Conservation (phyloP, 331 rosid species). For the Saraca asoca region DNA sequence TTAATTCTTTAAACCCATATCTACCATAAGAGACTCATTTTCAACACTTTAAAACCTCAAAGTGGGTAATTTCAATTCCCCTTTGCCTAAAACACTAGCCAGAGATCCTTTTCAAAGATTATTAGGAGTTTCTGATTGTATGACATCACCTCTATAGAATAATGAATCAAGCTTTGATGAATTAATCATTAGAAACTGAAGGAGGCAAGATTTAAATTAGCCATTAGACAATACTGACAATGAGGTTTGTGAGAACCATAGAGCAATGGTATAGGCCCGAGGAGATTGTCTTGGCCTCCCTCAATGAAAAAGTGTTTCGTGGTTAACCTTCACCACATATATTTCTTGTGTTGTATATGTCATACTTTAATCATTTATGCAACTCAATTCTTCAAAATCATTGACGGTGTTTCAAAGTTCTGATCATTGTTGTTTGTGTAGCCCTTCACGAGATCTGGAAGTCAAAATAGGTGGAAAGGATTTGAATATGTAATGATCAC, state of each 20-base stretch:
- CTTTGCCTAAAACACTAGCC: slow-evolving; percentile 57
- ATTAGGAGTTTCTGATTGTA: slow-evolving; percentile 52
- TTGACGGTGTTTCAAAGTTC: no score
- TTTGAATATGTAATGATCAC: no score
- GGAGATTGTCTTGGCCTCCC: slow-evolving; percentile 63
- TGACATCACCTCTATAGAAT: slow-evolving; percentile 79
- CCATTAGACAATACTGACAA: slow-evolving; percentile 42
- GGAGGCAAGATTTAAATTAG: slow-evolving; percentile 47
- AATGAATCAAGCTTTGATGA: slow-evolving; percentile 65
- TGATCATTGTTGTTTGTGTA: no score
- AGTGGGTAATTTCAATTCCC: slow-evolving; percentile 59
- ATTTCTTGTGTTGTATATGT: slow-evolving; percentile 1
- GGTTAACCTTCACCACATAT: slow-evolving; percentile 3
- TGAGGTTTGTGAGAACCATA: slow-evolving; percentile 31
- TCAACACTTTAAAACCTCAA: slow-evolving; percentile 82
- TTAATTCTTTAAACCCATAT: slow-evolving; percentile 93
- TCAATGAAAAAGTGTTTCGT: slow-evolving; percentile 52
- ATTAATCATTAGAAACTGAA: slow-evolving; percentile 52
- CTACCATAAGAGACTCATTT: slow-evolving; percentile 94
- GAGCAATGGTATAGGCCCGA: slow-evolving; percentile 41
- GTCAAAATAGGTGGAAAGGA: no score
- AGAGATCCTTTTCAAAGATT: slow-evolving; percentile 60
- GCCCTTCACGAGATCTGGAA: no score
- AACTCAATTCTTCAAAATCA: not conserved
- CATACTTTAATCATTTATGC: slow-evolving; percentile 11